Evolutionary conservation across 192 early-diverging fungal genomes (phyloP), one percentile per base, ranked within the genome.

Genomic region (Gryganskiella cystojenkinii): DNA sequence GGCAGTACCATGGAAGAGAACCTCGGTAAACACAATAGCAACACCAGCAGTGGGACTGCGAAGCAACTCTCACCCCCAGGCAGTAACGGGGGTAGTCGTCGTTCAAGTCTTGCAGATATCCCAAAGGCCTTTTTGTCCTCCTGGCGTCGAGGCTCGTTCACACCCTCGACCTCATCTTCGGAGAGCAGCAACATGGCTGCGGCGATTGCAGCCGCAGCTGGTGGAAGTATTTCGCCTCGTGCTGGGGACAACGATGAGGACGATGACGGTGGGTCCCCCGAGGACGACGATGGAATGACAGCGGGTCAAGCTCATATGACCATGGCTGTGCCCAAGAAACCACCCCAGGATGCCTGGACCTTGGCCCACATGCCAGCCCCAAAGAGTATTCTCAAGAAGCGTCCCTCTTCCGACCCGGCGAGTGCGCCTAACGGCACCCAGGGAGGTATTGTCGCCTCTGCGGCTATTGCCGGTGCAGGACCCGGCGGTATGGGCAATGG

Each of bases 121-220:
- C 67, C 74, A 20, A 78, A 69, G 34, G 66, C 74, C 5, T 54
- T 69, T 10, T 27, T 69, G 2, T 64, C 66, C 7, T 69, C 74
- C 3, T 30, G 68, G 13, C 66, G 64, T 46, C 65, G 65, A 30
- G 40, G 59, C 52, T 64, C 74, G 17, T 20, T 60, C 27, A 33
- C 56, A 4, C 27, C 24, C 35, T 22, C 46, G 5, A n/a, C 63
- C 15, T 57, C 45, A 27, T 14, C 15, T 25, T 43, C 9, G 25
- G 30, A 54, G 25, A 55, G 25, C 2, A 20, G 31, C 25, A 70
- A 34, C 30, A 37, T 56, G 70, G 35, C 51, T 15, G 58, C 58
- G 17, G 58, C 40, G 15, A 50, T 25, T 19, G 50, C 30, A 10
- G 51, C 37, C 20, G 19, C 35, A 55, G 30, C 6, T 15, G 37